A percentile compares a stretch with the other conserved stretches of the same genome.
Evolutionary conservation across 148 eudicot species (phyloP).

Genomic region (Tetragonia tetragonoides): DNA sequence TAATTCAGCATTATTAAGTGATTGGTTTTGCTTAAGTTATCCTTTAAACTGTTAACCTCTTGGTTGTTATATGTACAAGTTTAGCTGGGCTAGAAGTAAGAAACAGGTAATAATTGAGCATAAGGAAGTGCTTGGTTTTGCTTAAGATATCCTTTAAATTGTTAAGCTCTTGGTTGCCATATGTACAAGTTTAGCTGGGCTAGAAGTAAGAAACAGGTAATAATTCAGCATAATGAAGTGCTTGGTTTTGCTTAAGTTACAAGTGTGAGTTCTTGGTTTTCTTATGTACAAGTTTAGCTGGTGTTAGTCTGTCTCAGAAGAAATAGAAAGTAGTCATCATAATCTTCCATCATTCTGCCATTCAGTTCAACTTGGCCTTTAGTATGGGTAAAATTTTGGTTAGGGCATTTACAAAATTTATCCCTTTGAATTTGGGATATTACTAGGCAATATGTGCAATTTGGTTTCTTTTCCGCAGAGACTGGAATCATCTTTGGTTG

Average conservation of each 20-base stretch:
- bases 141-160: neutral
- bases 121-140: neutral
- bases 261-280: constrained; percentile 1
- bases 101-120: constrained; percentile 22
- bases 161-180: neutral
- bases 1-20: neutral
- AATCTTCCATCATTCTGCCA: too few species aligned
- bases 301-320: neutral
- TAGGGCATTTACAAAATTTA: too few species aligned
- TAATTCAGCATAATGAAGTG: neutral
- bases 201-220: constrained; percentile 21
- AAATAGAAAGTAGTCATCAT: neutral
- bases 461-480: neutral
- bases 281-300: neutral
- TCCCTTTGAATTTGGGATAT: neutral
- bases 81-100: neutral
- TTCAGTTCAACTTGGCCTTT: too few species aligned
- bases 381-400: too few species aligned
- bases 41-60: neutral
- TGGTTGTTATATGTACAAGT: neutral
- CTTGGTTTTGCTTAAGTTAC: neutral
- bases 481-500: neutral
- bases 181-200: neutral
- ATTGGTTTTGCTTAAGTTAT: neutral
- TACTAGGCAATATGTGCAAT: neutral